phyloP scores from a whole-genome alignment of 192 early-diverging fungal genomes.

The Allomyces macrogynus region DNA sequence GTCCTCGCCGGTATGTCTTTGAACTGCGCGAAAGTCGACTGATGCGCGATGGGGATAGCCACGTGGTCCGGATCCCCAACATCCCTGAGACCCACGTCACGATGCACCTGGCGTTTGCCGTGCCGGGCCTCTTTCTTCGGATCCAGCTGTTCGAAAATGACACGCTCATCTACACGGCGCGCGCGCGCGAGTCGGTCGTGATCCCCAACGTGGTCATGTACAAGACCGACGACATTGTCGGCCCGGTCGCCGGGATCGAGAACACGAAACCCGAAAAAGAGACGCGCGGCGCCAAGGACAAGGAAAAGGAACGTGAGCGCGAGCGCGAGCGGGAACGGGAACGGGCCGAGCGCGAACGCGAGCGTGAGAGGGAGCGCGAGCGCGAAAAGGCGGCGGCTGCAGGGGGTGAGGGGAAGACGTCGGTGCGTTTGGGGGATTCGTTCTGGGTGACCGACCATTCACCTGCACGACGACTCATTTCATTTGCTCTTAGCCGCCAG shows the following conservation, averaged over 20 bases:
- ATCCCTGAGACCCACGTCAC: slow-evolving; percentile 18
- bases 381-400: too few relatives aligned
- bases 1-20: neutral
- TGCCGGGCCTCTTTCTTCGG: slow-evolving; percentile 14
- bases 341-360: too few relatives aligned
- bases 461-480: too few relatives aligned
- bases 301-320: slow-evolving; percentile 4
- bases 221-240: neutral
- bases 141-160: slow-evolving; percentile 34
- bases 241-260: neutral
- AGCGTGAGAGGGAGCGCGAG: too few relatives aligned
- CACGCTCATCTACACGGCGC: slow-evolving; percentile 16
- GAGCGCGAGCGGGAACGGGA: too few relatives aligned
- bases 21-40: too few relatives aligned
- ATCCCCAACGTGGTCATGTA: slow-evolving; percentile 14
- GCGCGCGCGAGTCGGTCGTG: slow-evolving; percentile 20
- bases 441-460: too few relatives aligned
- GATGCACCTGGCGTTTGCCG: slow-evolving; percentile 22
- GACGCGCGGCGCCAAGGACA: slow-evolving; percentile 5
- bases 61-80: slow-evolving; percentile 26
- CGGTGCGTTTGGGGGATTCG: too few relatives aligned
- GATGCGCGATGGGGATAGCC: too few relatives aligned
- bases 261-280: slow-evolving; percentile 20
- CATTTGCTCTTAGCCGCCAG: slow-evolving; percentile 1
- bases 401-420: too few relatives aligned